A percentile compares a stretch with the other conserved stretches of the same genome.
phyloP scores from a whole-genome alignment of 2,329 filamentous ascomycete genomes.

The Delphinella strobiligena region DNA sequence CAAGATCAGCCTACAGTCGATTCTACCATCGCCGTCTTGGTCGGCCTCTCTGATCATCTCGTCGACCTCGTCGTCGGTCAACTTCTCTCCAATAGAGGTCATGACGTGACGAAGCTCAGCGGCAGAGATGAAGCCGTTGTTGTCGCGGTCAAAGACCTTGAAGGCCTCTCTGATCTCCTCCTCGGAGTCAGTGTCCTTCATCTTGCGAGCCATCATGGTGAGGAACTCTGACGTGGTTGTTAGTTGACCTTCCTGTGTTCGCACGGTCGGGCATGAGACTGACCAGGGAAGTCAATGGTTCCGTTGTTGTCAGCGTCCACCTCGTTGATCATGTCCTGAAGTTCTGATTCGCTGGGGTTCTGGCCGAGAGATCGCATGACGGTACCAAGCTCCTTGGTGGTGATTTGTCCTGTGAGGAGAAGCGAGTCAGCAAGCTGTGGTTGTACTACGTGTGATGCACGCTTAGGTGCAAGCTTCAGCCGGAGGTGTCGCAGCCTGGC shows the following conservation, averaged over 20 bases:
- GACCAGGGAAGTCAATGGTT: slow-evolving; percentile 53
- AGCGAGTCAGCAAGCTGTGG: not conserved
- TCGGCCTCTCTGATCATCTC: slow-evolving; percentile 56
- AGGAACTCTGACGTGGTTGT: slow-evolving; percentile 42
- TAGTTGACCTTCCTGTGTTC: not conserved
- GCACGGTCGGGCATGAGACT: not conserved
- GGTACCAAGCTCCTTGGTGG: slow-evolving; percentile 49
- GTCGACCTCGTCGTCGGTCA: slow-evolving; percentile 52
- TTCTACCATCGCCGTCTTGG: slow-evolving; percentile 51
- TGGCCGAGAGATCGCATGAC: slow-evolving; percentile 54
- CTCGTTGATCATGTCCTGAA: slow-evolving; percentile 57
- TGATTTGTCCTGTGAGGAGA: slow-evolving; percentile 44
- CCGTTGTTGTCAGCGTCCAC: slow-evolving; percentile 54
- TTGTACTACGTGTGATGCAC: slow-evolving; percentile 1
- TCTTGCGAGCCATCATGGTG: slow-evolving; percentile 53
- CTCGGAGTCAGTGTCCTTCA: slow-evolving; percentile 50
- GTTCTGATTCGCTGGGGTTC: slow-evolving; percentile 49
- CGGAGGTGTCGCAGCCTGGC: no score
- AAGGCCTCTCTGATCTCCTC: slow-evolving; percentile 55
- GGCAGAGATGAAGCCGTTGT: slow-evolving; percentile 52
- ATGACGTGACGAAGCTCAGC: slow-evolving; percentile 52
- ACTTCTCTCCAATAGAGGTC: slow-evolving; percentile 52
- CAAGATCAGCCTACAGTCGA: slow-evolving; percentile 52
- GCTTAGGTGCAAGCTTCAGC: no score
- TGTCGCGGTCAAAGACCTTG: slow-evolving; percentile 55